Evolutionary conservation across 2,329 filamentous ascomycete species (phyloP), one percentile per base, ranked within the genome.

Genomic region (Hyphodiscus sp.): DNA sequence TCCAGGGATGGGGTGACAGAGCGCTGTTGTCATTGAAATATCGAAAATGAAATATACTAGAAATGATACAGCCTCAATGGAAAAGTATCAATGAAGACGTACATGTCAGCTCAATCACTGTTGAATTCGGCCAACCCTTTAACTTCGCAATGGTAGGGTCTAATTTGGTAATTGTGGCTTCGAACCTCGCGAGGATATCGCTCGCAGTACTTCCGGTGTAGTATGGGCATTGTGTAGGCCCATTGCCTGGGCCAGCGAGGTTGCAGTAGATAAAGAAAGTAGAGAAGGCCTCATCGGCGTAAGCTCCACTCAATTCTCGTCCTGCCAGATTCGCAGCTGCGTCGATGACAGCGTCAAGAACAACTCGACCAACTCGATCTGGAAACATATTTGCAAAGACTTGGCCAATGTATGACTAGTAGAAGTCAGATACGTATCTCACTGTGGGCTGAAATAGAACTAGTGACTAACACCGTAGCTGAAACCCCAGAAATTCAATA

Each of bases 401-500:
- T 43, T 71, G 69, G 1, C 73, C 73, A 2, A 75, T 62, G 9
- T 71, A 59, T 1, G 70, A 38, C 33, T 38, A 13, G 33, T 38
- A 2, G 16, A 38, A 15, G 33, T 38, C 13, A 38, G 11, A 26
- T 26, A 26, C 23, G 23, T 26, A 26, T 26, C 2, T 6, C 11
- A 38, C 11, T 2, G 5, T 15, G 33, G 16, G 33, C 33, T 15
- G 16, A 38, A n/a, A 38, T 4, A n/a, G 16, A n/a, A n/a, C 11
- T 4, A 38, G 16, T 13, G 33, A 38, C 33, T 38, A 10, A 38
- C 73, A 1, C 73, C 73, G 54, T 80, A 80, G 3, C 74, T 78
- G 47, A 78, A 71, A 0, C 76, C 75, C 65, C 74, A 73, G 58
- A 76, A 79, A 59, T 75, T 74, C 26, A 79, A 57, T 46, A 58